Percentiles rank a stretch among this genome's conserved stretches.
These are phyloP conservation scores for Primulina huaijiensis DNA, from an alignment of 257 asterid species.

Conservation along the genomic window DNA sequence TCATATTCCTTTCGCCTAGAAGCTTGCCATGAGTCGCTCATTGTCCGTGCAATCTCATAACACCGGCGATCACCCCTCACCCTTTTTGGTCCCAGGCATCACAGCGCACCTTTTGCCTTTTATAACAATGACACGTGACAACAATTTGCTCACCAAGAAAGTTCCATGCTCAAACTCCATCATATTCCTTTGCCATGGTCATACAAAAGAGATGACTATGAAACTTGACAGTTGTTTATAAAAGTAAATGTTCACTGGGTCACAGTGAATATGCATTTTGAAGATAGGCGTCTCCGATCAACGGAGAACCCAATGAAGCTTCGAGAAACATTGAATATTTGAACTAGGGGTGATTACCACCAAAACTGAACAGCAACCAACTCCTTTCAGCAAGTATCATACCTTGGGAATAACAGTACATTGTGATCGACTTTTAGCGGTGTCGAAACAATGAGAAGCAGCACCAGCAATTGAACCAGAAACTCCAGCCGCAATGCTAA, in stretches of 20 bases:
- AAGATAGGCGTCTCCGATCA: neutral
- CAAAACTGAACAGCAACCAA: conserved; percentile 12
- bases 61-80: no score
- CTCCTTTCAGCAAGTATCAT: conserved; percentile 19
- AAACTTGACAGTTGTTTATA: neutral
- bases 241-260: neutral
- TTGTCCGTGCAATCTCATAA: no score
- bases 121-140: neutral
- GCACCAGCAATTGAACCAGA: conserved; percentile 99
- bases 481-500: conserved; percentile 85
- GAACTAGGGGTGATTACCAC: conserved; percentile 10
- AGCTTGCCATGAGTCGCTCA: no score
- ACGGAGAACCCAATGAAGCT: conserved; percentile 4
- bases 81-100: no score
- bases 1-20: no score
- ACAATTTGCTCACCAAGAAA: neutral
- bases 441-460: conserved; percentile 90
- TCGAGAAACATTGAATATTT: neutral
- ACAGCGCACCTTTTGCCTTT: neutral
- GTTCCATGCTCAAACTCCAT: conserved; percentile 3
- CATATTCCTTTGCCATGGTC: neutral
- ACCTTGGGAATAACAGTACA: conserved; percentile 88
- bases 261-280: conserved; percentile 3
- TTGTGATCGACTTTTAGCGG: conserved; percentile 77
- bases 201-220: conserved; percentile 4